Evolutionary conservation across 495 filamentous ascomycete species (phyloP), one percentile per base, ranked within the genome.

Genomic region (Aspergillus ellipticus): DNA sequence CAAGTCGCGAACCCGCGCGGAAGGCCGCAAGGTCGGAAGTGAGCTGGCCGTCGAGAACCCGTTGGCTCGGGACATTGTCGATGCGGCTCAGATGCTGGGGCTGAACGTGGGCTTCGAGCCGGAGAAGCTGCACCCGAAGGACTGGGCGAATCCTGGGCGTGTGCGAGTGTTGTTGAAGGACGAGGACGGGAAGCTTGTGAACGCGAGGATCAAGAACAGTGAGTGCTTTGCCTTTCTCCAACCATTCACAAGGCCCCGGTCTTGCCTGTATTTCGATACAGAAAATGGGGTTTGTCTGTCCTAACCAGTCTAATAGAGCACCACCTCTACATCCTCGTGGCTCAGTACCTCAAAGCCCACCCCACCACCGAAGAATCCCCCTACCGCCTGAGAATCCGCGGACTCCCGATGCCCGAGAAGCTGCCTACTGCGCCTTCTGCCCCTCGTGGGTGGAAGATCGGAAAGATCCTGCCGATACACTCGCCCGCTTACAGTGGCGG

Each of bases 141-240:
- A 98, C 73, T 98, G 94, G 94, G 88, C 86, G 31, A 98, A 98
- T 74, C 94, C 94, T 11, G 94, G 94, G 0, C 79, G 94, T 24
- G 91, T 98, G 59, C 81, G 89, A 49, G 83, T 96, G 19, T 72
- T 83, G 62, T 72, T 97, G 15, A 89, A 89, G 68, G 74, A 82
- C 51, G 72, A 78, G 49, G 59, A 71, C 50, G 80, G 83, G 31
- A 62, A 68, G 42, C 59, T 70, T 39, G 55, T 77, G 49, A 81
- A 76, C 60, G 57, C 71, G 16, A 72, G 70, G 16, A 77, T 96
- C 35, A 89, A 89, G 71, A 96, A 94, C 66, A 97, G 85, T 88
- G 73, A 24, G 83, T 76, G 15, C 31, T 35, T 39, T 48, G 47
- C 21, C 7, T 42, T 17, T 21, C 6, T 15, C 45, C 19, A 21